Conservation (phyloP, 345 rosid species). For the Eucalyptus polyanthemos region DNA sequence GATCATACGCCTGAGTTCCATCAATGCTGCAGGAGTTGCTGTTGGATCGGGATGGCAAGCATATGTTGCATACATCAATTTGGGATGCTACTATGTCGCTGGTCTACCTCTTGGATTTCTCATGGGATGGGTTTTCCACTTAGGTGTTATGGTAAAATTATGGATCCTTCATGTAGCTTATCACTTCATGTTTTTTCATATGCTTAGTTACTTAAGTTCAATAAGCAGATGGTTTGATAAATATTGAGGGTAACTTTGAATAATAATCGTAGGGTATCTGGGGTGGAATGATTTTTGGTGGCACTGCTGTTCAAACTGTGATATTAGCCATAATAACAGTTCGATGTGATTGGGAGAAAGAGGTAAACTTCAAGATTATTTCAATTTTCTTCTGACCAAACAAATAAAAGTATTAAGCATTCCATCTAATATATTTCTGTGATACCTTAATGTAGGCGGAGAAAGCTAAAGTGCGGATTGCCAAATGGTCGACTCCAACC, state of each 20-base stretch:
- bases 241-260: neutral
- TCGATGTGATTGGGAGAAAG: conserved; percentile 42
- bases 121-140: conserved; percentile 53
- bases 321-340: conserved; percentile 34
- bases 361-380: conserved; percentile 12
- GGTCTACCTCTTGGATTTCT: conserved; percentile 67
- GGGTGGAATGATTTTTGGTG: conserved; percentile 55
- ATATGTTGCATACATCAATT: conserved; percentile 50
- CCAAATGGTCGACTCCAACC: conserved; percentile 6
- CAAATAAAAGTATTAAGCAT: neutral
- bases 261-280: conserved; percentile 41
- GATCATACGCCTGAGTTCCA: neutral
- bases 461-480: conserved; percentile 3
- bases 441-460: conserved; percentile 9
- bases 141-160: conserved; percentile 38
- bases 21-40: conserved; percentile 45
- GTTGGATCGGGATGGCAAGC: conserved; percentile 89
- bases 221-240: neutral
- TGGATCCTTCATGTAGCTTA: conserved; percentile 9
- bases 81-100: conserved; percentile 56
- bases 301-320: conserved; percentile 30
- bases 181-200: neutral
- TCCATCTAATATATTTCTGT: neutral
- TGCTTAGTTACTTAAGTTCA: neutral
- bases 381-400: neutral